These are phyloP conservation scores for Saccharomyces hybrid DNA, from an alignment of 1,139 yeast genomes.

Conservation along the genomic window DNA sequence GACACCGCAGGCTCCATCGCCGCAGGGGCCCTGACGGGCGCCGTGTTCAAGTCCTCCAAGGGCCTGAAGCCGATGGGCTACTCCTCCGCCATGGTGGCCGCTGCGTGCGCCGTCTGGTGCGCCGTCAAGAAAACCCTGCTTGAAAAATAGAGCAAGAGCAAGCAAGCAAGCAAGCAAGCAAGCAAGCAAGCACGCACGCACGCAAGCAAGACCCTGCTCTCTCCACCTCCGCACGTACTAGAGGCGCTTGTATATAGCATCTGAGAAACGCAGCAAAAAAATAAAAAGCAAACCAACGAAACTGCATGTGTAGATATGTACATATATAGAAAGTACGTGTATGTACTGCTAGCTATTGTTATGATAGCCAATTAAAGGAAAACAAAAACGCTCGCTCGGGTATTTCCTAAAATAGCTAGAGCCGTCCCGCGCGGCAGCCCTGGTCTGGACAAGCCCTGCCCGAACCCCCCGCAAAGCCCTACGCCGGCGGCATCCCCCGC, in stretches of 20 bases:
- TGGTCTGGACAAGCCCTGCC: not conserved
- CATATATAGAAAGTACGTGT: not conserved
- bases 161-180: not conserved
- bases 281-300: not conserved
- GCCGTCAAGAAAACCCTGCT: conserved; percentile 47
- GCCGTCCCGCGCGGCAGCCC: not conserved
- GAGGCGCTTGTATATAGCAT: not conserved
- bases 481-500: too few species aligned
- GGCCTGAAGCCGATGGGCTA: conserved; percentile 85
- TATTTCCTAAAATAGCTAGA: not conserved
- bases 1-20: conserved; percentile 76
- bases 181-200: not conserved
- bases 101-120: conserved; percentile 92
- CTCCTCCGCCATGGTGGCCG: conserved; percentile 77
- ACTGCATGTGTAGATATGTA: not conserved
- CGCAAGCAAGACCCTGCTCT: not conserved
- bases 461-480: not conserved
- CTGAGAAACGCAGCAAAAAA: not conserved
- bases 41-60: conserved; percentile 75
- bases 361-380: not conserved
- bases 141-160: conserved; percentile 6
- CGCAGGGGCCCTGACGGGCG: conserved; percentile 92
- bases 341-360: not conserved
- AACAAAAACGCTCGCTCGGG: conserved; percentile 1
- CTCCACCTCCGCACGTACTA: not conserved